These are phyloP conservation scores for Dioscorea cayenensis DNA, from an alignment of 116 monocot species.

Conservation along the genomic window DNA sequence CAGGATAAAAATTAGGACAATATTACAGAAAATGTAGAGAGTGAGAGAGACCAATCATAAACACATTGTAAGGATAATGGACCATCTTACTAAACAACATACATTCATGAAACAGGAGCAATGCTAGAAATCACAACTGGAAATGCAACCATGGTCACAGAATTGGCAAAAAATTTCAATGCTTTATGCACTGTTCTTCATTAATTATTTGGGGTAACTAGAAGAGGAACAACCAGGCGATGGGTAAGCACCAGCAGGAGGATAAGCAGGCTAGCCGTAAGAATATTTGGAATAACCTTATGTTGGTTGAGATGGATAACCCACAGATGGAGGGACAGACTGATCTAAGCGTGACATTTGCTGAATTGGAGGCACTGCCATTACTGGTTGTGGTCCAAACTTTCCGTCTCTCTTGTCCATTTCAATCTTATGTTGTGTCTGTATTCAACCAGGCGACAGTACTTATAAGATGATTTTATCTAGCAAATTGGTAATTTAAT, in stretches of 20 bases:
- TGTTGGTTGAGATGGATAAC: conserved; percentile 28
- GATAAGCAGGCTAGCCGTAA: conserved; percentile 17
- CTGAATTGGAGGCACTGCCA: conserved; percentile 47
- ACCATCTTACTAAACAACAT: no score
- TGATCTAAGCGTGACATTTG: conserved; percentile 63
- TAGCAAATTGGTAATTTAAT: not conserved
- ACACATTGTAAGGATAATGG: no score
- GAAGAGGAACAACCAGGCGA: conserved; percentile 6
- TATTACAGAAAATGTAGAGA: no score
- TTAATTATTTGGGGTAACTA: not conserved
- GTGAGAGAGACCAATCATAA: no score
- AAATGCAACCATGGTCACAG: not conserved
- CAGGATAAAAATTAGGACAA: no score
- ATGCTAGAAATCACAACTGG: no score
- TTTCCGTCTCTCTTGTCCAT: conserved; percentile 66
- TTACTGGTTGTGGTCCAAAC: conserved; percentile 49
- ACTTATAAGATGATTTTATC: not conserved
- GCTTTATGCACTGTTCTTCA: not conserved
- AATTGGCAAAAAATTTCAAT: not conserved
- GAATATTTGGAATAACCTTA: conserved; percentile 28
- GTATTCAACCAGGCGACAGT: conserved; percentile 3
- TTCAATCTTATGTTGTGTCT: conserved; percentile 66
- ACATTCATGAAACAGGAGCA: no score
- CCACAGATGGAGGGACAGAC: conserved; percentile 40
- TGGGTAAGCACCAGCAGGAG: conserved; percentile 10